Evolutionary conservation across 129 eudicot genomes (phyloP), one percentile per base, ranked within the genome.

Genomic region (Daucus carota): DNA sequence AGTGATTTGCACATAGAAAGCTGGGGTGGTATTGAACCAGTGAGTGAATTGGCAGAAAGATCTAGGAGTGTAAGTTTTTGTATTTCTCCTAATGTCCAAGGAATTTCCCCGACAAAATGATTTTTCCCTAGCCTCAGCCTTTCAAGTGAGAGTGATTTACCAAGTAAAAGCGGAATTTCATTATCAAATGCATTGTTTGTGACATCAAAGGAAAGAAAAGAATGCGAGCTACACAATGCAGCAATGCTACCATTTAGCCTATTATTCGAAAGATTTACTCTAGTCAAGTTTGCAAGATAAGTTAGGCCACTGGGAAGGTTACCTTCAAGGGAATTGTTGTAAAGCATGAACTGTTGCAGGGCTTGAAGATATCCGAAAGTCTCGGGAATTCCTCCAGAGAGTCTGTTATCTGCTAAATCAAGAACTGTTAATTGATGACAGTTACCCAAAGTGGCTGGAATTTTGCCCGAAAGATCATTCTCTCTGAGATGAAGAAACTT

Each of bases 291-390:
- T 11, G 84, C 57, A n/a, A 94, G 73, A 74, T 62, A 79, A 31
- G 76, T 76, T 24, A 94, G 89, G 70, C 87, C 92, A 32, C n/a
- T 50, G 5, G 99, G 97, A 33, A 94, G 83, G 66, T 74, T 89
- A 42, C 99, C 99, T 81, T 82, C 83, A 60, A 94, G 88, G 36
- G 99, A 89, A 65, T 94, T 94, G 72, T 94, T 94, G 80, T 94
- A 94, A n/a, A 94, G 90, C 99, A 94, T 91, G 44, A 94, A 84
- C 88, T 91, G 93, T 62, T 91, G 80, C 73, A 94, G 81, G 11
- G 85, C 77, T 26, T 43, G 72, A 50, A 94, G 88, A 73, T 82
- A 83, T 22, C 97, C 90, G 6, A 94, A 85, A 6, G 86, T 91
- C 5, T 84, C 82, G 1, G 99, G 99, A 71, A 91, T 85, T 10